Conservation (phyloP, 352 stramenopile genomes). For the Pythium coloratum region DNA sequence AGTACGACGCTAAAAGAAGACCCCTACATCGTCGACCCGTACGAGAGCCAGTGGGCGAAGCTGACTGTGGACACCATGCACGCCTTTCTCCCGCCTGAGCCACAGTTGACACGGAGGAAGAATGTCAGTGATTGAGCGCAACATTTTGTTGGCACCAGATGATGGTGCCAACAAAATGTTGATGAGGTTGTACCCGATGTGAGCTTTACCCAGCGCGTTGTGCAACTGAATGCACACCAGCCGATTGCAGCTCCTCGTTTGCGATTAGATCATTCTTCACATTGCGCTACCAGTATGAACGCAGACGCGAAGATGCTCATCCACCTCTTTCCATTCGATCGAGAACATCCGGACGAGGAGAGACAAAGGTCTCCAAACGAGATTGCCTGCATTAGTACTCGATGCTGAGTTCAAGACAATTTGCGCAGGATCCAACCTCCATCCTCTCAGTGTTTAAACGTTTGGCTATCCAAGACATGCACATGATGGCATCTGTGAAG, state of each 20-base stretch:
- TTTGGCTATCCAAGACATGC: conserved; percentile 20
- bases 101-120: no score
- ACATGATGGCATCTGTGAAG: conserved; percentile 23
- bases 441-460: conserved; percentile 14
- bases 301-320: conserved; percentile 22
- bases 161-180: no score
- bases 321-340: conserved; percentile 23
- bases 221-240: conserved; percentile 18
- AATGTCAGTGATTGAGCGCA: conserved; percentile 18
- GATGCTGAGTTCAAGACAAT: conserved; percentile 19
- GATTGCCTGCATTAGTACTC: conserved; percentile 19
- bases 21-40: no score
- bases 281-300: neutral
- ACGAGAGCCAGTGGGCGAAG: no score
- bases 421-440: conserved; percentile 25
- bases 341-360: conserved; percentile 18
- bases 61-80: no score
- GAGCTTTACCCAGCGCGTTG: conserved; percentile 9
- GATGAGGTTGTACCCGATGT: neutral
- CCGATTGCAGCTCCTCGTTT: neutral
- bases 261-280: conserved; percentile 14
- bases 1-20: no score
- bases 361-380: conserved; percentile 9
- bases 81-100: no score
- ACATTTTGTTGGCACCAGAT: conserved; percentile 4